These are phyloP conservation scores for Phytophthora constricta DNA, from an alignment of 352 stramenopile genomes.

Conservation along the genomic window DNA sequence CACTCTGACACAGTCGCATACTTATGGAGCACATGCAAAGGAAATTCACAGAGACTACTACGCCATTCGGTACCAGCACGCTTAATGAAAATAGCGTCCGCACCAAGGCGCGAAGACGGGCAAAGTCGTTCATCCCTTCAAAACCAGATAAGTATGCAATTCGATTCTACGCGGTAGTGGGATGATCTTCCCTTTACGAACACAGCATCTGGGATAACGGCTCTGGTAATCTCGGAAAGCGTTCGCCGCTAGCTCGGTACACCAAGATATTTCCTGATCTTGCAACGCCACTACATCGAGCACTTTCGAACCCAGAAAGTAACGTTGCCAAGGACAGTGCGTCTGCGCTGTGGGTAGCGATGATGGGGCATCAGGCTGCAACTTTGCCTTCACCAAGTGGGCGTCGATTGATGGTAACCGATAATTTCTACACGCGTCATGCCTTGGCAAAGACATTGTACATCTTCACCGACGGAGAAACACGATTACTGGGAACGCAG, in stretches of 20 bases:
- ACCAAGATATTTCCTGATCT: not conserved
- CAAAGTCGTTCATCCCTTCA: constrained; percentile 6
- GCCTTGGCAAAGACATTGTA: not conserved
- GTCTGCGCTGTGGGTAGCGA: constrained; percentile 5
- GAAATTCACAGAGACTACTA: not conserved
- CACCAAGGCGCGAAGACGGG: constrained; percentile 1
- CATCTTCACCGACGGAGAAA: constrained; percentile 4
- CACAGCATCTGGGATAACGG: constrained; percentile 12
- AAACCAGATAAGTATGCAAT: constrained; percentile 17
- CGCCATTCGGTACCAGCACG: not conserved
- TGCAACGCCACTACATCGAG: not conserved
- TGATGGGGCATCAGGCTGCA: constrained; percentile 10
- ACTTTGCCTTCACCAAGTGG: not conserved
- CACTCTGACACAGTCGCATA: constrained; percentile 7
- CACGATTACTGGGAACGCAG: not conserved
- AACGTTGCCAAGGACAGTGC: not conserved
- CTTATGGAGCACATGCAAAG: constrained; percentile 1
- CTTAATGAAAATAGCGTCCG: constrained; percentile 6
- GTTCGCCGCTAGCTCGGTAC: not conserved
- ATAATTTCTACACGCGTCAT: constrained; percentile 20
- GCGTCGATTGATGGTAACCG: not conserved
- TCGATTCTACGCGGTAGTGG: constrained; percentile 15
- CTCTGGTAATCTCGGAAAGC: not conserved
- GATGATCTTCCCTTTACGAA: not conserved
- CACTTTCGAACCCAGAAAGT: not conserved